Conservation (phyloP, 192 early-diverging fungal species). For the Geosiphon pyriformis region DNA sequence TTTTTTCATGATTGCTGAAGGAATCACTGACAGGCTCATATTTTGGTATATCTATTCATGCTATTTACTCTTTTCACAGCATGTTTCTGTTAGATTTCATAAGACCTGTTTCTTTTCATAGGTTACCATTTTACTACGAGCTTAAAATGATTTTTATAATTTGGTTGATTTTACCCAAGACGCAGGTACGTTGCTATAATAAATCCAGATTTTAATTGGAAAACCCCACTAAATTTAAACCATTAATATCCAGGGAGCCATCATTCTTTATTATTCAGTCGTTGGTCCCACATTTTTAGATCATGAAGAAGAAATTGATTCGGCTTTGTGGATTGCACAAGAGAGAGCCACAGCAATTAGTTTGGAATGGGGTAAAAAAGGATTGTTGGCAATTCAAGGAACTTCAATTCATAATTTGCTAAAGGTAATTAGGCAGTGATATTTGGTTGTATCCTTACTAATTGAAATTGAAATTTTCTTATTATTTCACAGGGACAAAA, state of each 20-base stretch:
- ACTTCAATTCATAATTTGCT: no score
- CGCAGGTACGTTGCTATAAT: slow-evolving; percentile 15
- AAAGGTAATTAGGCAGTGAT: no score
- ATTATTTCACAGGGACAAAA: no score
- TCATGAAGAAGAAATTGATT: slow-evolving; percentile 25
- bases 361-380: slow-evolving; percentile 9
- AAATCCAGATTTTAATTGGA: background rate
- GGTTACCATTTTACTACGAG: slow-evolving; percentile 30
- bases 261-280: slow-evolving; percentile 8
- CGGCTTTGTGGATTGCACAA: slow-evolving; percentile 12
- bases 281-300: slow-evolving; percentile 19
- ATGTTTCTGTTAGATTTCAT: no score
- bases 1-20: slow-evolving; percentile 17
- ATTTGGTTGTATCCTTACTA: no score
- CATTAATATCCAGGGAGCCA: slow-evolving; percentile 4
- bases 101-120: background rate
- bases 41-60: slow-evolving; percentile 21
- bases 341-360: slow-evolving; percentile 14
- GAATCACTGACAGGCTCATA: slow-evolving; percentile 16
- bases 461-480: no score
- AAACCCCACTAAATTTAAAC: background rate
- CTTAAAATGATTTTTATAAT: slow-evolving; percentile 25
- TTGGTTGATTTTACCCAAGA: slow-evolving; percentile 26
- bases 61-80: no score
- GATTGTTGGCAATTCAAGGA: slow-evolving; percentile 6